A percentile compares a stretch with the other conserved stretches of the same genome.
Evolutionary conservation across 2,329 filamentous ascomycete species (phyloP).

Genomic region (Rutstroemia sp.): DNA sequence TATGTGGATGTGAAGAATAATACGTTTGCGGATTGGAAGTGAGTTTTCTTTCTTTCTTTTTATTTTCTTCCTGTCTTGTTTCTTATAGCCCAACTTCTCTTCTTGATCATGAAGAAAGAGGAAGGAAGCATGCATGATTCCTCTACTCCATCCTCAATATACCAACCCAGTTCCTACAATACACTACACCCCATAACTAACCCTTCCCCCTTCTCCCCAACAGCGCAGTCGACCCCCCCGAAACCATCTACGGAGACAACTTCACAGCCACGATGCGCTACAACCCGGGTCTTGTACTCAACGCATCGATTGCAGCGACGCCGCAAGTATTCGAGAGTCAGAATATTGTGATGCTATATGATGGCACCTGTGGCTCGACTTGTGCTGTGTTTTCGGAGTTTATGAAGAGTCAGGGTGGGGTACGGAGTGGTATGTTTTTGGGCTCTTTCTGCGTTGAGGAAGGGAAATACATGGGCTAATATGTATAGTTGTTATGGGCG

Average conservation of each 20-base stretch:
- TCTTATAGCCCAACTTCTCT: neutral
- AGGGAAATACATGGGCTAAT: too few species aligned
- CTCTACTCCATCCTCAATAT: slow-evolving; percentile 16
- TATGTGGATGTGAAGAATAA: slow-evolving; percentile 11
- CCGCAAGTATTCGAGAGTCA: slow-evolving; percentile 37
- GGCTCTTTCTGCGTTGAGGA: slow-evolving; percentile 15
- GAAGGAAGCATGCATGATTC: slow-evolving; percentile 9
- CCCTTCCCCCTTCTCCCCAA: neutral
- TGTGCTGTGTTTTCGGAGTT: slow-evolving; percentile 51
- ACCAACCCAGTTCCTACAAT: slow-evolving; percentile 9
- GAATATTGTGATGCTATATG: slow-evolving; percentile 26
- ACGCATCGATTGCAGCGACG: slow-evolving; percentile 31
- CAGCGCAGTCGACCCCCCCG: slow-evolving; percentile 23
- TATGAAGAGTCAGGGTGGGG: slow-evolving; percentile 41
- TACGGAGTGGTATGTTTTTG: slow-evolving; percentile 31
- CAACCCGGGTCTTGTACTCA: slow-evolving; percentile 8
- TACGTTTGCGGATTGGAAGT: slow-evolving; percentile 11
- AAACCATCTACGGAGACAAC: slow-evolving; percentile 28
- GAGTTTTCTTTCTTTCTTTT: neutral
- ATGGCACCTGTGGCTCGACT: slow-evolving; percentile 51
- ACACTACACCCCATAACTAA: too few species aligned
- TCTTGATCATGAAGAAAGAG: slow-evolving; percentile 1
- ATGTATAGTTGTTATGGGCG: slow-evolving; percentile 45
- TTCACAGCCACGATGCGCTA: neutral
- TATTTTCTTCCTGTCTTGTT: slow-evolving; percentile 4